Evolutionary conservation across 345 rosid genomes (phyloP), one percentile per base, ranked within the genome.

Genomic region (Xanthoceras sorbifolium): DNA sequence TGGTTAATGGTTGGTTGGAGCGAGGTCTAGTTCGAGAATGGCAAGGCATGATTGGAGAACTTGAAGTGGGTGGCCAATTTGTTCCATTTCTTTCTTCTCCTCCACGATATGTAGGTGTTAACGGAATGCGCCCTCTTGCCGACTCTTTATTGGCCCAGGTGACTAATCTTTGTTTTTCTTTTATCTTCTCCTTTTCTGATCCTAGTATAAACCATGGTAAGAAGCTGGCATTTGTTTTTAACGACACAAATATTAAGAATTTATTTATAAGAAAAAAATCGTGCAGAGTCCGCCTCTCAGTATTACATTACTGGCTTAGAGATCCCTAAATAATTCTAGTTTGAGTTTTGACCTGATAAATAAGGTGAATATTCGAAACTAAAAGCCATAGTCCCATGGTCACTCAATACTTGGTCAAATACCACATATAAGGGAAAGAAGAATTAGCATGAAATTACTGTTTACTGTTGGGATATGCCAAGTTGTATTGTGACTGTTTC

Each of bases 61-160:
- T 95, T 85, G 89, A 90, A 86, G 74, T 76, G 25, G 98, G 98
- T 12, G 92, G 96, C 65, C 87, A n/a, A 17, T 95, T 92, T 82
- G 63, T 79, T 69, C 94, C 89, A 62, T 79, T 88, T 75, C 88
- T 90, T 75, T 46, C 82, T 55, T 81, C 92, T 44, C 74, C 87
- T 69, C 94, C 94, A 2, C 89, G 87, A 84, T 93, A 93, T 75
- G 65, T 93, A 42, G 94, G 93, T 72, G 90, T 85, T 66, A 81
- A 89, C 57, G 98, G 99, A 70, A 95, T 91, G 99, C 88, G 92
- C 23, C 87, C 88, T 79, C 90, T 95, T 40, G 97, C 98, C 2
- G 97, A 95, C 80, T 88, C 97, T 11, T 79, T 91, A 52, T 77
- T 93, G 62, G 76, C 90, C 60, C 87, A 89, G 92, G 98, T 92